Evolutionary conservation across 2,329 filamentous ascomycete genomes (phyloP).

Genomic region (Cladosporium sp.): DNA sequence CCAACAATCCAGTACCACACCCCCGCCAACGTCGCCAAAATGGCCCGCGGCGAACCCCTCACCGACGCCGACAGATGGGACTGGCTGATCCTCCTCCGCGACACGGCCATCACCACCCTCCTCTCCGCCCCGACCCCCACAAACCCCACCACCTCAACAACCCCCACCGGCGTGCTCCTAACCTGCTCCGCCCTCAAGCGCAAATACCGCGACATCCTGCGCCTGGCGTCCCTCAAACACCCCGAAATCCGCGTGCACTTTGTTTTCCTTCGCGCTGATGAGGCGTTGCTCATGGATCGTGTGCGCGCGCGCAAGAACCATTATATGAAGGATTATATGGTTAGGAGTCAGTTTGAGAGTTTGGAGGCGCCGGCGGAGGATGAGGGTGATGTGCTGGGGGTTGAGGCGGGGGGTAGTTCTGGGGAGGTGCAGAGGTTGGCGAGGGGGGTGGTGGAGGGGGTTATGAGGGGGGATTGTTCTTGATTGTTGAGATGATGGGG

Average conservation of each 20-base stretch:
- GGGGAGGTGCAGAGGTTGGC: constrained; percentile 39
- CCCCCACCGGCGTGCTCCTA: constrained; percentile 67
- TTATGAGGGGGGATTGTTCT: constrained; percentile 22
- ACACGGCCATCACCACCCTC: constrained; percentile 37
- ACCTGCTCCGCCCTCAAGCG: constrained; percentile 95
- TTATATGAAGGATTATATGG: constrained; percentile 96
- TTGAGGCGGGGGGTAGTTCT: constrained; percentile 42
- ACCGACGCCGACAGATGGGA: constrained; percentile 96
- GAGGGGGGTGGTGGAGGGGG: constrained; percentile 34
- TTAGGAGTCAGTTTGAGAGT: constrained; percentile 81
- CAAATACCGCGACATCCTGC: constrained; percentile 78
- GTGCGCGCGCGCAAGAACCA: constrained; percentile 73
- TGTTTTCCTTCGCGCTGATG: constrained; percentile 77
- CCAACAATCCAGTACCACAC: constrained; percentile 43
- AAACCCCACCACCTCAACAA: constrained; percentile 12
- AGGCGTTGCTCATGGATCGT: constrained; percentile 69
- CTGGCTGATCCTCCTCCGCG: constrained; percentile 64
- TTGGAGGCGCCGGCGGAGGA: constrained; percentile 74
- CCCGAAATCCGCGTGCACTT: constrained; percentile 64
- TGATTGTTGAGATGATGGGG: too few species aligned
- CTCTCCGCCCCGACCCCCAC: constrained; percentile 9
- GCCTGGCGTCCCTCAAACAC: constrained; percentile 44
- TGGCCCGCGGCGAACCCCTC: constrained; percentile 75
- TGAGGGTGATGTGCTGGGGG: constrained; percentile 39
- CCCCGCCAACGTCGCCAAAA: constrained; percentile 64